Conservation (phyloP, 2,329 filamentous ascomycete species). For the Dactylonectria macrodidyma region DNA sequence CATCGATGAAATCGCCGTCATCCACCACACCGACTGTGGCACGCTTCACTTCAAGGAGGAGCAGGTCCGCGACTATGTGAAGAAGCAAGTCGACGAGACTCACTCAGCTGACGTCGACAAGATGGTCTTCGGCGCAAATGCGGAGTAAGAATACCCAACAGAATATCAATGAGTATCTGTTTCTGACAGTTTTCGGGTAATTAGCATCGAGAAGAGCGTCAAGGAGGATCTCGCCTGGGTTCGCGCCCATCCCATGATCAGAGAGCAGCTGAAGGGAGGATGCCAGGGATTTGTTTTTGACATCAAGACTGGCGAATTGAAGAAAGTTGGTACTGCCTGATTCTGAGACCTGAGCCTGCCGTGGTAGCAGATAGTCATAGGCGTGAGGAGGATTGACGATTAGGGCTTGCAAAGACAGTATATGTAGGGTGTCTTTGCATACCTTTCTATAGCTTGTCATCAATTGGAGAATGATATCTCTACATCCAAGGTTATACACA, state of each 20-base stretch:
- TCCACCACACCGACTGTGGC: conserved; percentile 30
- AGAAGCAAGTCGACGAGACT: conserved; percentile 2
- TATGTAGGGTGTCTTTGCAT: no score
- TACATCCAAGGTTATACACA: no score
- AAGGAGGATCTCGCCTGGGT: conserved; percentile 26
- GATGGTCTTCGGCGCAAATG: conserved; percentile 18
- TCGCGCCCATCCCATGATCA: conserved; percentile 17
- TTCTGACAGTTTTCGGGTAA: not conserved
- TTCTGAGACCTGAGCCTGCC: not conserved
- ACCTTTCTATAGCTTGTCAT: no score
- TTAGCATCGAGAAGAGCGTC: conserved; percentile 22
- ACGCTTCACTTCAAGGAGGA: conserved; percentile 25
- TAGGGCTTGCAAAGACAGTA: no score
- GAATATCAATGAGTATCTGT: not conserved
- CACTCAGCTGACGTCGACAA: conserved; percentile 19
- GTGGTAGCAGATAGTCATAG: no score
- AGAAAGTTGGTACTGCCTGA: conserved; percentile 4
- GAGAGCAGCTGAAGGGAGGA: conserved; percentile 26
- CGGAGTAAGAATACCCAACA: conserved; percentile 14
- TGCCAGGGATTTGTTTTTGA: conserved; percentile 25
- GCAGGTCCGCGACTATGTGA: conserved; percentile 10
- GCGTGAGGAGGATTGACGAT: no score
- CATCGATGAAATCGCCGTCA: conserved; percentile 23
- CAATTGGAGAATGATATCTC: no score
- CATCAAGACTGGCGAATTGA: conserved; percentile 26